Evolutionary conservation across 257 asterid genomes (phyloP), one percentile per base, ranked within the genome.

Genomic region (Jacaranda mimosifolia): DNA sequence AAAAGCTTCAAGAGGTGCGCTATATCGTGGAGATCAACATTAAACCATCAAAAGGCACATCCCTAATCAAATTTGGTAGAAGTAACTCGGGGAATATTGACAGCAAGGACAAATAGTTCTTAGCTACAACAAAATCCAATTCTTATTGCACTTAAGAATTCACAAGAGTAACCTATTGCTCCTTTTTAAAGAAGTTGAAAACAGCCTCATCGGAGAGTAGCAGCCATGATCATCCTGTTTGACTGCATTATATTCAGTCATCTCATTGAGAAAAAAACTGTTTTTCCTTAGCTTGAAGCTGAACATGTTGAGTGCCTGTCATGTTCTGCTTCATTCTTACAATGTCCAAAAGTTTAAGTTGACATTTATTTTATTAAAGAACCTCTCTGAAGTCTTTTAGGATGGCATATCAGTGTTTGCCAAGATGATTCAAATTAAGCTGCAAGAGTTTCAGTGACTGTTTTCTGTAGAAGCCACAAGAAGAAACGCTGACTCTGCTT

Each of bases 381-480:
- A 59, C 75, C 46, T 66, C 21, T 64, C 48, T 68, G 81, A 40
- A 69, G 70, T 48, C 66, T 14, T 76, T 17, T 39, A 49, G 39
- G 73, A 56, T 43, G 73, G 76, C 38, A 13, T 45, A 17, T 70
- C 80, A 35, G 58, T 26, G 45, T 75, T 51, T 77, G 62, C 26
- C 55, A 32, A 60, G 49, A 56, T 68, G 58, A 32, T 56, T 43
- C 17, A 49, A 60, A 3, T 46, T 15, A 17, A 36, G 72, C 73
- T 68, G 76, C 67, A 43, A 49, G 21, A 13, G 76, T 42, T 72
- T 12, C 66, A 66, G 63, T 59, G 66, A 58, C 53, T 3, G 72
- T 68, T 69, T 53, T 65, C 53, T 36, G 63, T 46, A 70, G 77
- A 81, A 84, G 51, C 70, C 67, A 42, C 62, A 38, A 13, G 69